Percentiles rank a stretch among this genome's conserved stretches.
Evolutionary conservation across 1,284 basidiomycete species (phyloP).

Genomic region (Papiliotrema laurentii): DNA sequence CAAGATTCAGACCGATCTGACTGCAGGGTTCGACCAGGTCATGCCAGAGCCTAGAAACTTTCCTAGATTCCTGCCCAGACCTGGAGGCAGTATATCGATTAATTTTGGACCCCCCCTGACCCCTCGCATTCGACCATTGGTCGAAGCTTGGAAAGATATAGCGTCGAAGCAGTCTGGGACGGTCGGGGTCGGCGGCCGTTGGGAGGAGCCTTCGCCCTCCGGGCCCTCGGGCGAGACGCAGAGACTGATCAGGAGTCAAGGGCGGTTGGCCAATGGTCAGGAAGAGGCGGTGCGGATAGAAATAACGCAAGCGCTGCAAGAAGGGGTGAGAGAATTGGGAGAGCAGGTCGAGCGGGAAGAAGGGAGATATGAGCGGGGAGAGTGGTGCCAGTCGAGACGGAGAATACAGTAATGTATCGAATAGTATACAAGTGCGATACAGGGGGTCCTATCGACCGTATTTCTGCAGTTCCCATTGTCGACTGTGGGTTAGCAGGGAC

Average conservation of each 20-base stretch:
- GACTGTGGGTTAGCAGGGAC: conserved; percentile 43
- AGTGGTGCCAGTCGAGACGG: conserved; percentile 35
- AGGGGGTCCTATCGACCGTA: conserved; percentile 40
- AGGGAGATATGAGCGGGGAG: conserved; percentile 37
- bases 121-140: conserved; percentile 33
- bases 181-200: conserved; percentile 28
- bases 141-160: conserved; percentile 32
- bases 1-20: background rate
- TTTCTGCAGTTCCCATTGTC: conserved; percentile 49
- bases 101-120: conserved; percentile 43
- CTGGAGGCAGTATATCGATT: conserved; percentile 39
- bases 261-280: conserved; percentile 21
- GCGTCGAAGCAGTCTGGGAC: conserved; percentile 18
- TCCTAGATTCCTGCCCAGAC: conserved; percentile 37
- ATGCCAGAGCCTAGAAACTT: conserved; percentile 74
- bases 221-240: conserved; percentile 13
- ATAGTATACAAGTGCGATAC: background rate
- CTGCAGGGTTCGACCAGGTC: conserved; percentile 72
- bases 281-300: conserved; percentile 29
- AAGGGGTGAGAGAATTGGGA: conserved; percentile 35
- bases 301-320: conserved; percentile 32
- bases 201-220: conserved; percentile 11
- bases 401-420: background rate
- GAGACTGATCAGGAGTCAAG: conserved; percentile 17
- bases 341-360: conserved; percentile 39